Percentiles rank a stretch among this genome's conserved stretches.
phyloP scores from a whole-genome alignment of 106 monocot species.

The Chionographis japonica region DNA sequence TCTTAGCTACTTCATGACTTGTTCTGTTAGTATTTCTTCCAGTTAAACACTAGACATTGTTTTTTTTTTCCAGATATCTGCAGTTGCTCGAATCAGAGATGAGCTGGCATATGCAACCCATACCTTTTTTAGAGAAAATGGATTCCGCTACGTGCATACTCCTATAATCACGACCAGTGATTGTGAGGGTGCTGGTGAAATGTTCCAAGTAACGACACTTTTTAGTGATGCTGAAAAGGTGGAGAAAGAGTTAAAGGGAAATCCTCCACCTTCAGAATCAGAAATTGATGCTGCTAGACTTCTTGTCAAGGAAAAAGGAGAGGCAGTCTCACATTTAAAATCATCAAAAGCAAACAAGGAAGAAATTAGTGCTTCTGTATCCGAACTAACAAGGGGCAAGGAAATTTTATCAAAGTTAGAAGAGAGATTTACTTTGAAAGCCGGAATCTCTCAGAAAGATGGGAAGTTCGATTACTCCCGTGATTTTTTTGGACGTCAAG shows the following conservation, averaged over 20 bases:
- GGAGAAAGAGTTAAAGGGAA: constrained; percentile 37
- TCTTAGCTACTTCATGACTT: neutral
- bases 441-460: constrained; percentile 66
- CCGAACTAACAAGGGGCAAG: constrained; percentile 61
- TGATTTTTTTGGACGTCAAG: constrained; percentile 86
- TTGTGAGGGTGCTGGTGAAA: constrained; percentile 54
- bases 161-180: constrained; percentile 51
- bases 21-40: no score
- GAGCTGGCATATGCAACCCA: constrained; percentile 48
- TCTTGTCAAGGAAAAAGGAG: constrained; percentile 69
- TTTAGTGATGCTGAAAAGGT: constrained; percentile 48
- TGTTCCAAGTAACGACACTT: constrained; percentile 49
- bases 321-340: constrained; percentile 55
- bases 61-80: constrained; percentile 38
- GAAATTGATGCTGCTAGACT: constrained; percentile 35
- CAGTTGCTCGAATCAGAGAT: constrained; percentile 41
- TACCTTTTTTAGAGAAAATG: constrained; percentile 40
- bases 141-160: constrained; percentile 48
- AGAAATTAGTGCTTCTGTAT: constrained; percentile 46
- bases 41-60: neutral
- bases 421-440: constrained; percentile 66
- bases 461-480: constrained; percentile 56
- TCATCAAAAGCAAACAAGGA: constrained; percentile 56
- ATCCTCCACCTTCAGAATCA: constrained; percentile 42
- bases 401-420: constrained; percentile 69